phyloP scores from a whole-genome alignment of 331 rosid genomes.

The Prunus yedoensis region DNA sequence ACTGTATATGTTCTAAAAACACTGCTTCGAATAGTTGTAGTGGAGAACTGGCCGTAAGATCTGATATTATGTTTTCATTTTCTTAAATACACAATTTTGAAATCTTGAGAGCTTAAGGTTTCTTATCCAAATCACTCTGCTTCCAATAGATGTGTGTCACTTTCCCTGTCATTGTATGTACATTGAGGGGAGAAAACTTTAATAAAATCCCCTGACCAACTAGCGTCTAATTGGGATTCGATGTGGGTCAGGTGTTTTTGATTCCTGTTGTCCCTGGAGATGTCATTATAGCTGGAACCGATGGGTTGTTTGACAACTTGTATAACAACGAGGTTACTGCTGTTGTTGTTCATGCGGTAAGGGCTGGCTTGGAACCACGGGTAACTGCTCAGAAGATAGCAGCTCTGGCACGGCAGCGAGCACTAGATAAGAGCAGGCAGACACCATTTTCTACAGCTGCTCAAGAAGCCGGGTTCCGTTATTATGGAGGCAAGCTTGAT shows the following conservation, averaged over 20 bases:
- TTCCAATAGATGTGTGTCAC: not conserved
- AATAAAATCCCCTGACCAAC: not conserved
- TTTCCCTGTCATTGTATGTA: not conserved
- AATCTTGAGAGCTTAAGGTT: not conserved
- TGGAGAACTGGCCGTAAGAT: not conserved
- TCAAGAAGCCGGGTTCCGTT: conserved; percentile 80
- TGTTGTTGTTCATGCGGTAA: conserved; percentile 55
- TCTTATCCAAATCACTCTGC: not conserved
- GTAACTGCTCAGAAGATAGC: conserved; percentile 85
- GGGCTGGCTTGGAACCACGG: conserved; percentile 69
- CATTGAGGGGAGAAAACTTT: not conserved
- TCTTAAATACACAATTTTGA: not conserved
- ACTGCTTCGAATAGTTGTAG: not conserved
- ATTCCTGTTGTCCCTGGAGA: conserved; percentile 74
- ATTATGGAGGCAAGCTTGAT: conserved; percentile 88
- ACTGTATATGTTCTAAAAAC: not conserved
- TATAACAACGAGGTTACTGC: conserved; percentile 59
- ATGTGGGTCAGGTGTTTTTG: conserved; percentile 44
- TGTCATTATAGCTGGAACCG: conserved; percentile 80
- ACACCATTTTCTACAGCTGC: conserved; percentile 84
- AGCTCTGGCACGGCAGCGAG: conserved; percentile 75
- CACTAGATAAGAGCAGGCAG: conserved; percentile 61
- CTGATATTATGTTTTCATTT: not conserved
- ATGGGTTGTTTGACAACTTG: conserved; percentile 90
- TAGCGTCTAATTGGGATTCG: conserved; percentile 16